Evolutionary conservation across 805 yeast genomes (phyloP).

Genomic region (Wickerhamomyces bovis): DNA sequence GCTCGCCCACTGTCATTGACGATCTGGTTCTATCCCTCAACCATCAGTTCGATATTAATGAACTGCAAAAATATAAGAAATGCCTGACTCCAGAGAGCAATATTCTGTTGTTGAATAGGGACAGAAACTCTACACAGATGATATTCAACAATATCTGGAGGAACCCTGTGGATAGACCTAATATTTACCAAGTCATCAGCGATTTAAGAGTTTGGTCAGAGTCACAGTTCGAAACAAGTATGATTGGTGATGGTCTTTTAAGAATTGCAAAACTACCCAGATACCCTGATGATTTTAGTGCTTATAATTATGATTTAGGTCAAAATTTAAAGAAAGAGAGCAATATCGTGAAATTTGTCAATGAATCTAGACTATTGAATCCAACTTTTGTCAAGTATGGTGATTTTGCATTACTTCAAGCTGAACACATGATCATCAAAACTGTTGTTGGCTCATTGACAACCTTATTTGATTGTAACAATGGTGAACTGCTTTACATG

Average conservation of each 20-base stretch:
- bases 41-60: conserved; percentile 13
- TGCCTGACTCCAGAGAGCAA: conserved; percentile 38
- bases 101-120: conserved; percentile 61
- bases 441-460: conserved; percentile 67
- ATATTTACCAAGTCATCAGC: conserved; percentile 40
- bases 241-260: conserved; percentile 54
- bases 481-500: conserved; percentile 52
- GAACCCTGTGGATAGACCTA: conserved; percentile 39
- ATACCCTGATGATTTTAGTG: conserved; percentile 5
- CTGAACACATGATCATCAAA: conserved; percentile 61
- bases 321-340: conserved; percentile 20
- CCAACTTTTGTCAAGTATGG: conserved; percentile 27
- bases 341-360: conserved; percentile 20
- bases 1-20: conserved; percentile 15
- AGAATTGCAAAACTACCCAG: conserved; percentile 44
- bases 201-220: conserved; percentile 59
- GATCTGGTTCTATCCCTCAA: conserved; percentile 15
- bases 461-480: conserved; percentile 55
- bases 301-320: conserved; percentile 20
- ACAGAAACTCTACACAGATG: conserved; percentile 47
- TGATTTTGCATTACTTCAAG: conserved; percentile 43
- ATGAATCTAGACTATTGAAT: conserved; percentile 24
- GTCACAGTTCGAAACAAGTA: conserved; percentile 33
- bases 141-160: conserved; percentile 53
- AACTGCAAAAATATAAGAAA: conserved; percentile 13